phyloP scores from a whole-genome alignment of 2,329 filamentous ascomycete species.

The Byssochlamys sp. region DNA sequence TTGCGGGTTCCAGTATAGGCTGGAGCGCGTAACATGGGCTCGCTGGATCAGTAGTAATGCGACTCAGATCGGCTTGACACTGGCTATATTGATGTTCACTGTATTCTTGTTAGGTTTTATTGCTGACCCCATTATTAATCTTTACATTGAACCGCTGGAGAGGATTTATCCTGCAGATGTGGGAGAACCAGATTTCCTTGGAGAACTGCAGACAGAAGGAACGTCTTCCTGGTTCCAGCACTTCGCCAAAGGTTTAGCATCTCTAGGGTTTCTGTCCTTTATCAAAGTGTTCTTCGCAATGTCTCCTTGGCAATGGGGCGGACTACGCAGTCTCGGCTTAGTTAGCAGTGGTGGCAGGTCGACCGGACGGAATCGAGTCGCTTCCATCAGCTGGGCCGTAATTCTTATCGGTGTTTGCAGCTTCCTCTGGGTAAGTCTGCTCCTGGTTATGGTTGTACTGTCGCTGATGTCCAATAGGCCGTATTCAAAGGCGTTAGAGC shows the following conservation, averaged over 20 bases:
- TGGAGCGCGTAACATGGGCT: constrained; percentile 68
- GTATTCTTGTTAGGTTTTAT: constrained; percentile 82
- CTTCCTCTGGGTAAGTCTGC: constrained; percentile 59
- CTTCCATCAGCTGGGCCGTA: constrained; percentile 68
- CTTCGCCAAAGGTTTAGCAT: constrained; percentile 82
- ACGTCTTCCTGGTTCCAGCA: constrained; percentile 66
- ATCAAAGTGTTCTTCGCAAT: constrained; percentile 68
- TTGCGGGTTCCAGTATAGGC: constrained; percentile 71
- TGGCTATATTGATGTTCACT: constrained; percentile 58
- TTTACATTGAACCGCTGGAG: constrained; percentile 71
- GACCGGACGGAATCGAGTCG: constrained; percentile 66
- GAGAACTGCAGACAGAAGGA: constrained; percentile 32
- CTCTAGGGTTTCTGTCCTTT: constrained; percentile 75
- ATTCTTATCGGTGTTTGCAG: constrained; percentile 71
- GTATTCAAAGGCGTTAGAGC: constrained; percentile 73
- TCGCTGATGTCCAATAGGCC: constrained; percentile 41
- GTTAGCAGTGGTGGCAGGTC: constrained; percentile 44
- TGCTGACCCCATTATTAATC: constrained; percentile 81
- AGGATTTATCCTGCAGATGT: constrained; percentile 45
- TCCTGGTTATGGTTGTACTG: background rate
- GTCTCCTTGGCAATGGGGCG: constrained; percentile 68
- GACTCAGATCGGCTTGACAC: constrained; percentile 61
- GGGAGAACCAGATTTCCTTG: constrained; percentile 31
- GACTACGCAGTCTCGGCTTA: constrained; percentile 55
- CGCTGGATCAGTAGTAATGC: constrained; percentile 57